Percentiles rank a stretch among this genome's conserved stretches.
Evolutionary conservation across 73 alveolate species (phyloP).

Genomic region (Paramecium biaurelia): DNA sequence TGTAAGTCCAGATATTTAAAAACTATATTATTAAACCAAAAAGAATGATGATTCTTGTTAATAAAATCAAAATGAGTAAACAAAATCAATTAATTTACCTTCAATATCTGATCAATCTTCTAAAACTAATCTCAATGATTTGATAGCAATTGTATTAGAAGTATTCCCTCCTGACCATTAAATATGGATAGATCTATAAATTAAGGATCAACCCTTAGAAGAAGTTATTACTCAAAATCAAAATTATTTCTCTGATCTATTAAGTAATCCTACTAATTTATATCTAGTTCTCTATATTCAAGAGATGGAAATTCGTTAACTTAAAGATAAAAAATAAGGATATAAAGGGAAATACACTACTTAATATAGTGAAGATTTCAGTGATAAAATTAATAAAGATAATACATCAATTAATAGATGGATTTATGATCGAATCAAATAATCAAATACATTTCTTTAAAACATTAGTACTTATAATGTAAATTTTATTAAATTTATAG

Average conservation of each 20-base stretch:
- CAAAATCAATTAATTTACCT: not conserved
- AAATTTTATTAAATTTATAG: not conserved
- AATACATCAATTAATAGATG: not conserved
- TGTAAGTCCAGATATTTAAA: conserved; percentile 21
- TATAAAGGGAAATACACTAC: not conserved
- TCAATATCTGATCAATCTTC: not conserved
- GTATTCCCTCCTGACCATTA: conserved; percentile 13
- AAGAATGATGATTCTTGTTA: not conserved
- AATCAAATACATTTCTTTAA: not conserved
- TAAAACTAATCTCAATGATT: not conserved
- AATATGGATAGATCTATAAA: not conserved
- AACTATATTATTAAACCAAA: not conserved
- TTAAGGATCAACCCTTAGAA: not conserved
- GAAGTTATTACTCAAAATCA: not conserved
- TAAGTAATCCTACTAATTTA: not conserved
- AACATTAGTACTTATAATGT: not conserved
- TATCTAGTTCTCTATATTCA: not conserved
- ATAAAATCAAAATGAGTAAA: not conserved
- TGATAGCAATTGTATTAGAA: not conserved
- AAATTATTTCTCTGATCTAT: not conserved
- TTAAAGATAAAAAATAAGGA: not conserved
- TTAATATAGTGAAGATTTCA: not conserved
- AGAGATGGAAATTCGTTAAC: not conserved
- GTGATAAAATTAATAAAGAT: not conserved
- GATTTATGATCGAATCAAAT: not conserved